phyloP scores from a whole-genome alignment of 805 yeast species.

The Candida verbasci region DNA sequence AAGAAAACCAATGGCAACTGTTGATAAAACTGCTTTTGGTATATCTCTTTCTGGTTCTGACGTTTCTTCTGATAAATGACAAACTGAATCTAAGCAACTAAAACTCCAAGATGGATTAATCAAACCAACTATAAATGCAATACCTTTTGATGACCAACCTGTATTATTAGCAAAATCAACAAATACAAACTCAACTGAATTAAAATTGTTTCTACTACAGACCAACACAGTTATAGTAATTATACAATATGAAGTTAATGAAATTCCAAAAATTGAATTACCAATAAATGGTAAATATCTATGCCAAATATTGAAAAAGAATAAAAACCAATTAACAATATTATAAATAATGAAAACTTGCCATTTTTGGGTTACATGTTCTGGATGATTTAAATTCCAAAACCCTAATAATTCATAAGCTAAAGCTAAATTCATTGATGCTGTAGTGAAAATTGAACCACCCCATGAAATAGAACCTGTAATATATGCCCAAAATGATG shows the following conservation, averaged over 20 bases:
- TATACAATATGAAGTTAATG: slow-evolving; percentile 29
- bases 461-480: slow-evolving; percentile 41
- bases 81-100: slow-evolving; percentile 37
- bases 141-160: slow-evolving; percentile 28
- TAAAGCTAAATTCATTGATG: slow-evolving; percentile 34
- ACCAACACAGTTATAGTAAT: slow-evolving; percentile 37
- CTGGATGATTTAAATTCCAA: slow-evolving; percentile 32
- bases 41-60: slow-evolving; percentile 32
- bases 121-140: slow-evolving; percentile 36
- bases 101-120: slow-evolving; percentile 37
- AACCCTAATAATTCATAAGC: slow-evolving; percentile 34
- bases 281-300: slow-evolving; percentile 32
- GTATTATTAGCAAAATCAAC: slow-evolving; percentile 17
- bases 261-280: slow-evolving; percentile 29
- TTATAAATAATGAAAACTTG: slow-evolving; percentile 34
- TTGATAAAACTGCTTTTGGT: slow-evolving; percentile 36
- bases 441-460: slow-evolving; percentile 38
- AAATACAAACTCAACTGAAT: slow-evolving; percentile 22
- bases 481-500: slow-evolving; percentile 33
- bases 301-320: slow-evolving; percentile 34
- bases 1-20: slow-evolving; percentile 37
- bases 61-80: slow-evolving; percentile 41
- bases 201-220: slow-evolving; percentile 31
- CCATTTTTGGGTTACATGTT: slow-evolving; percentile 30
- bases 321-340: slow-evolving; percentile 27